Evolutionary conservation across 441 rosid species (phyloP).

Genomic region (Adansonia rubrostipa): DNA sequence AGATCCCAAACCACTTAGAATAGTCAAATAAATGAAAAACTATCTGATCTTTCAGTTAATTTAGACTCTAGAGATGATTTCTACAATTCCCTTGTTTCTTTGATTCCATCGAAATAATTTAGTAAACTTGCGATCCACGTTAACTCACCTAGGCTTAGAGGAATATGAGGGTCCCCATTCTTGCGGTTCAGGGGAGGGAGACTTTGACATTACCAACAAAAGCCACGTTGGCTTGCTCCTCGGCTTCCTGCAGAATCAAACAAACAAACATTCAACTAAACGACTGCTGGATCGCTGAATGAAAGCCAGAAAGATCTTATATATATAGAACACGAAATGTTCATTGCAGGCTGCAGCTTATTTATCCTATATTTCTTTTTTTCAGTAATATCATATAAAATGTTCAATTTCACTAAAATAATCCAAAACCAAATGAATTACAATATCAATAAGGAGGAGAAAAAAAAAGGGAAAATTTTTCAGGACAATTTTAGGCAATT

Average conservation of each 20-base stretch:
- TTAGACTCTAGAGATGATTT: background rate
- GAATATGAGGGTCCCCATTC: conserved; percentile 40
- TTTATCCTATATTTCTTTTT: background rate
- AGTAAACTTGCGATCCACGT: background rate
- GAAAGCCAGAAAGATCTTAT: conserved; percentile 17
- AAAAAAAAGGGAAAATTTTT: background rate
- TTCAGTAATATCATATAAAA: background rate
- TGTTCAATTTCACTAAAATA: conserved; percentile 7
- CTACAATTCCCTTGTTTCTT: background rate
- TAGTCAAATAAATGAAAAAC: conserved; percentile 2
- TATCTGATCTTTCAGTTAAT: background rate
- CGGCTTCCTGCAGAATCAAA: conserved; percentile 37
- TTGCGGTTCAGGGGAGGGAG: conserved; percentile 51
- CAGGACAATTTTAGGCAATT: conserved; percentile 16
- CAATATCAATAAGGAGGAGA: background rate
- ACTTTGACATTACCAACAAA: conserved; percentile 66
- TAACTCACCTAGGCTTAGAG: conserved; percentile 43
- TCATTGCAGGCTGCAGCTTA: background rate
- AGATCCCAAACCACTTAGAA: background rate
- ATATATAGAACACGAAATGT: conserved; percentile 10
- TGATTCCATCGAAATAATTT: background rate
- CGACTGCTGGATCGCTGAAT: background rate
- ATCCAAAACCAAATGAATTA: background rate
- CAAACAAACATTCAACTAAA: conserved; percentile 18
- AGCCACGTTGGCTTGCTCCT: conserved; percentile 36